Evolutionary conservation across 805 yeast genomes (phyloP).

Genomic region (Vanderwaltozyma polyspora): DNA sequence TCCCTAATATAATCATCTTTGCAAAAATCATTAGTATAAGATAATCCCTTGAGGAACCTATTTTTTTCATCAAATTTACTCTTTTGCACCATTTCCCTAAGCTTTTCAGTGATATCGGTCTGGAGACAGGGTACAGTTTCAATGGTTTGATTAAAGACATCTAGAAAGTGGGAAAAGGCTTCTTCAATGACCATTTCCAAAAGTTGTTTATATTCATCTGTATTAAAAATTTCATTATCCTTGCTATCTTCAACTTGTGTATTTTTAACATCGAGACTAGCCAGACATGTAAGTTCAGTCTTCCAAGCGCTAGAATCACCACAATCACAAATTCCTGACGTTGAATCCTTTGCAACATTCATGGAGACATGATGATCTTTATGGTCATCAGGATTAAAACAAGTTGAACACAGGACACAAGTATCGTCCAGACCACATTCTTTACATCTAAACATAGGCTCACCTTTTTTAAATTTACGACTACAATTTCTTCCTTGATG

Average conservation of each 20-base stretch:
- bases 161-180: slow-evolving; percentile 32
- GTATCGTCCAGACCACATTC: slow-evolving; percentile 71
- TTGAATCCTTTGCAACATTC: slow-evolving; percentile 38
- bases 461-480: slow-evolving; percentile 45
- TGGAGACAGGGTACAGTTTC: slow-evolving; percentile 24
- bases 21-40: slow-evolving; percentile 4
- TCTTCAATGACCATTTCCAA: slow-evolving; percentile 22
- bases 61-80: slow-evolving; percentile 12
- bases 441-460: slow-evolving; percentile 57
- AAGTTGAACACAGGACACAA: slow-evolving; percentile 62
- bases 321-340: slow-evolving; percentile 60
- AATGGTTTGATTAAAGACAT: slow-evolving; percentile 28
- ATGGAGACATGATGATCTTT: slow-evolving; percentile 49
- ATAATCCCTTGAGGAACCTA: slow-evolving; percentile 13
- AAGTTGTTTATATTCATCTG: slow-evolving; percentile 5
- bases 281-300: slow-evolving; percentile 38
- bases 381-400: slow-evolving; percentile 63
- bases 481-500: slow-evolving; percentile 61
- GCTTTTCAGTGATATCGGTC: slow-evolving; percentile 18
- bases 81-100: slow-evolving; percentile 20
- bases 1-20: background rate
- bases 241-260: slow-evolving; percentile 23
- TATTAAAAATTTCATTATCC: slow-evolving; percentile 17
- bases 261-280: slow-evolving; percentile 6
- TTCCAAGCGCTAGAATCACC: slow-evolving; percentile 61